Percentiles rank a stretch among this genome's conserved stretches.
These are phyloP conservation scores for Amylocystis lapponica DNA, from an alignment of 768 basidiomycete species.

Conservation along the genomic window DNA sequence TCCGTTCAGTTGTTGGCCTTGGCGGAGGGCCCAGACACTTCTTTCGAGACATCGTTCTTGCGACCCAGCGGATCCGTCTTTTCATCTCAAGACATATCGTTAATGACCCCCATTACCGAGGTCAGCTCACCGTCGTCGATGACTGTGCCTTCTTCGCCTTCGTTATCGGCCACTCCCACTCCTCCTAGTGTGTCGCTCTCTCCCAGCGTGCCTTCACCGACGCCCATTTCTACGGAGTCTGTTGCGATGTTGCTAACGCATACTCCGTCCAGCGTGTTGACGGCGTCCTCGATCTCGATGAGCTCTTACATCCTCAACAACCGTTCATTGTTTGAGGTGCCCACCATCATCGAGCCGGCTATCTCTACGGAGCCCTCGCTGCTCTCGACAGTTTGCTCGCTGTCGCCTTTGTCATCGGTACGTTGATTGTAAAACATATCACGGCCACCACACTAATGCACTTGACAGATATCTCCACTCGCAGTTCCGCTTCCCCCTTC, in stretches of 20 bases:
- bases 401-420: background rate
- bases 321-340: constrained; percentile 15
- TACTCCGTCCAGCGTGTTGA: constrained; percentile 22
- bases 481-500: constrained; percentile 26
- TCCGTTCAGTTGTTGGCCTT: constrained; percentile 44
- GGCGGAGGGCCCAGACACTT: constrained; percentile 54
- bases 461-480: constrained; percentile 23
- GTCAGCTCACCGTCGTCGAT: constrained; percentile 17
- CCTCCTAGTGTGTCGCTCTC: constrained; percentile 24
- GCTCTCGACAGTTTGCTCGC: constrained; percentile 30
- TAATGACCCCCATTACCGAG: constrained; percentile 29
- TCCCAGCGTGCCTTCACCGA: constrained; percentile 25
- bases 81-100: constrained; percentile 18
- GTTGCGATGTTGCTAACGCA: constrained; percentile 12
- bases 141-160: constrained; percentile 18
- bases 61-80: constrained; percentile 45
- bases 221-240: constrained; percentile 10
- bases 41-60: constrained; percentile 71
- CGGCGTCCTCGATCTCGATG: constrained; percentile 24
- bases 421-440: background rate
- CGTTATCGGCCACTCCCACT: constrained; percentile 23
- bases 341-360: constrained; percentile 22
- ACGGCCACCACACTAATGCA: background rate
- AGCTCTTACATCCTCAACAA: constrained; percentile 22
- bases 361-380: constrained; percentile 56